Percentiles rank a stretch among this genome's conserved stretches.
Evolutionary conservation across 805 yeast genomes (phyloP).

Genomic region (Cyberlindnera bimundalis): DNA sequence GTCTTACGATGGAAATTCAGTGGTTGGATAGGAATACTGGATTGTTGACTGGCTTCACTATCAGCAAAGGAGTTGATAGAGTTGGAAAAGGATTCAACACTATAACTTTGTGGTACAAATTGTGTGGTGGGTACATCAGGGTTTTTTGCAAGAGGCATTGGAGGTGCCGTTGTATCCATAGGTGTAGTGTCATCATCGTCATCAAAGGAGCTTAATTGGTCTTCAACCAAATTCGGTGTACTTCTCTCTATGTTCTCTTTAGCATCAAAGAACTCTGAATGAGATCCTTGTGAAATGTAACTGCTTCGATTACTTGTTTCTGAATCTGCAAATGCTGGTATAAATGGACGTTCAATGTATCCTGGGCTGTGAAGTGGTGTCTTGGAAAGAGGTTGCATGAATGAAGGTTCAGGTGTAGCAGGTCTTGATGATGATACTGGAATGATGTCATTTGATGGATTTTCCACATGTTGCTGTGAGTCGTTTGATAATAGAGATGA

Average conservation of each 20-base stretch:
- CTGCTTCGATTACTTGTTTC: constrained; percentile 7
- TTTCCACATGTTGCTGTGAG: too few species aligned
- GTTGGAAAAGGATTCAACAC: constrained; percentile 8
- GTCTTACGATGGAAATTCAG: constrained; percentile 25
- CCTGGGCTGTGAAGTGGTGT: constrained; percentile 6
- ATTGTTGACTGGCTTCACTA: constrained; percentile 8
- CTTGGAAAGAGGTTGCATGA: constrained; percentile 3
- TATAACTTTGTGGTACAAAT: background rate
- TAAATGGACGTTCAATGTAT: constrained; percentile 1
- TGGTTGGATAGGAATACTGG: constrained; percentile 21
- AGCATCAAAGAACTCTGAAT: constrained; percentile 20
- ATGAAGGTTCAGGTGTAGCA: constrained; percentile 2
- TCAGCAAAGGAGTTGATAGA: constrained; percentile 7
- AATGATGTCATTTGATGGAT: too few species aligned
- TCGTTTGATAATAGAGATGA: too few species aligned
- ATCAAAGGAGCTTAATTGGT: background rate
- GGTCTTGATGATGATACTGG: background rate
- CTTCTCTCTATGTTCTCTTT: constrained; percentile 7
- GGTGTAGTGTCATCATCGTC: background rate
- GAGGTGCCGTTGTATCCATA: background rate
- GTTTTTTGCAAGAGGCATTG: background rate
- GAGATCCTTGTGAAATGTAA: constrained; percentile 6
- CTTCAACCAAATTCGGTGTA: background rate
- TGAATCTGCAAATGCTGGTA: background rate
- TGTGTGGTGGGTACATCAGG: too few species aligned